Evolutionary conservation across 2,329 filamentous ascomycete species (phyloP), one percentile per base, ranked within the genome.

Genomic region (Penicillium sp.): DNA sequence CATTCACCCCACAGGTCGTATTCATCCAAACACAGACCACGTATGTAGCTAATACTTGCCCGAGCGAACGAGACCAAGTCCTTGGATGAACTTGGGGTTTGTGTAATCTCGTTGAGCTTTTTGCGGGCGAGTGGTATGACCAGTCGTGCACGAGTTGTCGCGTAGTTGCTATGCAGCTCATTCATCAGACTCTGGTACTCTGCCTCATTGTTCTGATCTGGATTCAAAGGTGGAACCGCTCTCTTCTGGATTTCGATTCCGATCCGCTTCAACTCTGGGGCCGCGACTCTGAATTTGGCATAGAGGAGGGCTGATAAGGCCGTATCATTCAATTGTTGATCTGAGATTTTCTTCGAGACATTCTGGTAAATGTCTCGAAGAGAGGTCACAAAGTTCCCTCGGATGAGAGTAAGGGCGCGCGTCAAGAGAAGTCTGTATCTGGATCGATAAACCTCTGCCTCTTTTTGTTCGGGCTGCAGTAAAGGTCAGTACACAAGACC

Each of bases 381-480:
- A n/a, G 74, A 75, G 53, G 77, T 78, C 49, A 80, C 82, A 59
- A 85, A 84, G 60, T 84, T 78, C 34, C 82, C 81, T 20, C 83
- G 78, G 39, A 85, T 83, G 22, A 86, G 73, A 0, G 82, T 85
- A 37, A 86, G 70, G 14, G 79, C 82, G 50, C 83, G 74, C 1
- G 83, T 86, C 34, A 97, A 78, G 10, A 96, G 77, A 0, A 93
- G 77, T 50, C 87, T 82, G 66, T 97, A 97, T 49, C 89, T 82
- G 6, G 91, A 89, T 35, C 90, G 80, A 66, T 96, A 97, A 1
- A 86, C 82, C 52, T 89, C 85, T 2, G 90, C 85, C 67, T 97
- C 91, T 52, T 87, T 86, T 65, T 96, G 95, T 6, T 81, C 82
- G 7, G 87, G 80, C 85, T 89, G 57, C 14, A 38, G 46, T 40